Conservation (phyloP, 208 protist species). For the Herpetomonas samuelpessoai region DNA sequence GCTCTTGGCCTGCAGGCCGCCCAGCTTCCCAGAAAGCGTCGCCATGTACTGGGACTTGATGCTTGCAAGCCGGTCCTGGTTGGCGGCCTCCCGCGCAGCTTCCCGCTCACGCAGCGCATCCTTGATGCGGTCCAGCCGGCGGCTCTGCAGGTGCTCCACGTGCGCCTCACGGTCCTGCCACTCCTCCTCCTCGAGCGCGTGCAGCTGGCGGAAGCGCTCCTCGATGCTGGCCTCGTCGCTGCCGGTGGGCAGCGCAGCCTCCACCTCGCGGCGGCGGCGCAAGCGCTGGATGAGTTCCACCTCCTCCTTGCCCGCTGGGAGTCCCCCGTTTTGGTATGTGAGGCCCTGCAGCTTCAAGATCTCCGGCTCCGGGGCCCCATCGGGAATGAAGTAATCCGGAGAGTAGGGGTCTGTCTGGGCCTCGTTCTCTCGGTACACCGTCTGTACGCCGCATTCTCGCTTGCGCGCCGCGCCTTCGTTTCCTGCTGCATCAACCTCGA, state of each 20-base stretch:
- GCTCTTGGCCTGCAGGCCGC: constrained; percentile 36
- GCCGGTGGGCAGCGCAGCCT: constrained; percentile 52
- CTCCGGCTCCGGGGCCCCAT: constrained; percentile 58
- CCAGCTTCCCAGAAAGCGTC: constrained; percentile 40
- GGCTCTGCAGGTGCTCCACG: constrained; percentile 62
- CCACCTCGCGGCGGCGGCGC: constrained; percentile 75
- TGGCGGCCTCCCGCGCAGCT: constrained; percentile 50
- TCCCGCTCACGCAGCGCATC: constrained; percentile 63
- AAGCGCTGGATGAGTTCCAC: constrained; percentile 88
- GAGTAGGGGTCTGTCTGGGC: constrained; percentile 90
- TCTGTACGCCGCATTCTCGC: constrained; percentile 54
- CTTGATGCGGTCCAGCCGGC: constrained; percentile 60
- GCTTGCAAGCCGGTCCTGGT: constrained; percentile 47
- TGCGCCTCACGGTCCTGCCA: constrained; percentile 84
- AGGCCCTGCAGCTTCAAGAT: constrained; percentile 68
- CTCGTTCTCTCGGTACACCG: constrained; percentile 80
- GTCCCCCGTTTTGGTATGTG: constrained; percentile 51
- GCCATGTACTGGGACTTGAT: constrained; percentile 52
- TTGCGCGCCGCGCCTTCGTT: neutral
- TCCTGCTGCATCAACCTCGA: constrained; percentile 9
- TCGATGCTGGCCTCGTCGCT: constrained; percentile 54
- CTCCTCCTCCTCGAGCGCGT: constrained; percentile 83
- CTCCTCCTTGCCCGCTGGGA: constrained; percentile 80
- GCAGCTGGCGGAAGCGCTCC: constrained; percentile 44
- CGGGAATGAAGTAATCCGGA: constrained; percentile 79